Conservation (phyloP, 169 alveolate genomes). For the Plasmodium vinckei region DNA sequence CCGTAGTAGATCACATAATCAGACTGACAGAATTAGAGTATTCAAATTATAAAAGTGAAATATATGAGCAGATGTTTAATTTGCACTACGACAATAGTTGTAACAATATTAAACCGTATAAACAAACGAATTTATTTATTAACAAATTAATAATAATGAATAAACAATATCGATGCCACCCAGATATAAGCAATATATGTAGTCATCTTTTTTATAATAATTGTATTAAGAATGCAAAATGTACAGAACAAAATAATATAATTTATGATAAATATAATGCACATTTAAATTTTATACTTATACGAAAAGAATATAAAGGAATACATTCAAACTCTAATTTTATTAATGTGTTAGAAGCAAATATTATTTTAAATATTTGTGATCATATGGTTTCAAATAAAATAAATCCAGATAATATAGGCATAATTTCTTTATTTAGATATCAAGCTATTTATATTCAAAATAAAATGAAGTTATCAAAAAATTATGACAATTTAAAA, state of each 20-base stretch:
- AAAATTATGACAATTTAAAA: conserved; percentile 9
- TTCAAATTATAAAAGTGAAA: neutral
- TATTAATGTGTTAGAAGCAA: conserved; percentile 33
- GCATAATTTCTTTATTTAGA: conserved; percentile 23
- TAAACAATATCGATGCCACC: conserved; percentile 75
- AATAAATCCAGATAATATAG: conserved; percentile 48
- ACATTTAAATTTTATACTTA: conserved; percentile 22
- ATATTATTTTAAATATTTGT: conserved; percentile 50
- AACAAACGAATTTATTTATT: neutral
- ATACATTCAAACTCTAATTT: conserved; percentile 9
- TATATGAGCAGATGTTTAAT: conserved; percentile 41
- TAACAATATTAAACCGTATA: neutral
- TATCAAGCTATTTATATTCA: conserved; percentile 21
- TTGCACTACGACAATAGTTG: conserved; percentile 14
- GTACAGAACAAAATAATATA: conserved; percentile 22
- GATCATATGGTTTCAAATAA: conserved; percentile 38
- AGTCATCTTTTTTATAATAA: conserved; percentile 61
- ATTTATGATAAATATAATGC: conserved; percentile 21
- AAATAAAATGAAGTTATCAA: conserved; percentile 20
- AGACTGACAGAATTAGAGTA: conserved; percentile 11
- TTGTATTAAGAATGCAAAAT: conserved; percentile 30
- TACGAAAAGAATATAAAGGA: conserved; percentile 17
- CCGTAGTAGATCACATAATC: conserved; percentile 4
- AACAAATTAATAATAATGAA: conserved; percentile 41
- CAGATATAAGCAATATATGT: conserved; percentile 59